phyloP scores from a whole-genome alignment of 352 stramenopile genomes.

The Globisporangium okanoganense region DNA sequence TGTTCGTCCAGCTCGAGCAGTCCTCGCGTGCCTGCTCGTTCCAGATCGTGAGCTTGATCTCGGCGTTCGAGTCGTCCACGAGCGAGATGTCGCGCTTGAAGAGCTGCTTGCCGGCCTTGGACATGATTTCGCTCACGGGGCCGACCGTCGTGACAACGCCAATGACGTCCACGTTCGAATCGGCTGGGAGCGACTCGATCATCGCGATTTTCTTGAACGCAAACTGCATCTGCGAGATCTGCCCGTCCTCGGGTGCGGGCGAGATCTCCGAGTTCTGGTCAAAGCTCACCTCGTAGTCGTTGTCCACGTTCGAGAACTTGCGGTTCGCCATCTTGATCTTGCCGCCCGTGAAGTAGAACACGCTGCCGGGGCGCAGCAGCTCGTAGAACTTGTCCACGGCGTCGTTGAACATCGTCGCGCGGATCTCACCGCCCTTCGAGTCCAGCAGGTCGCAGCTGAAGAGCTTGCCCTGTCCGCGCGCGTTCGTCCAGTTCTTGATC shows the following conservation, averaged over 20 bases:
- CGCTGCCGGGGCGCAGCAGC: slow-evolving; percentile 75
- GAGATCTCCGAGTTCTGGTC: slow-evolving; percentile 95
- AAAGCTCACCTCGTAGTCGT: slow-evolving; percentile 98
- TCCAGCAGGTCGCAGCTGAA: slow-evolving; percentile 97
- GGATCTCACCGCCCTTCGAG: slow-evolving; percentile 93
- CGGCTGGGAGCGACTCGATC: slow-evolving; percentile 85
- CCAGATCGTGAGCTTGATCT: slow-evolving; percentile 97
- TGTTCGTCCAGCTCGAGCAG: slow-evolving; percentile 83
- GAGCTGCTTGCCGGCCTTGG: slow-evolving; percentile 94
- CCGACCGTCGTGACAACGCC: slow-evolving; percentile 93
- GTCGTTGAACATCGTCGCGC: slow-evolving; percentile 99
- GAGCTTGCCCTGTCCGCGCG: slow-evolving; percentile 94
- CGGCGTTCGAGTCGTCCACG: slow-evolving; percentile 94
- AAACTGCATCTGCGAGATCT: slow-evolving; percentile 91
- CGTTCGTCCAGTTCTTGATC: slow-evolving; percentile 96
- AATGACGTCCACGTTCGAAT: slow-evolving; percentile 94
- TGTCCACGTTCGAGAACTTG: slow-evolving; percentile 96
- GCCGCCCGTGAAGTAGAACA: slow-evolving; percentile 95
- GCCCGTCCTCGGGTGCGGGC: slow-evolving; percentile 80
- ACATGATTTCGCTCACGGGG: slow-evolving; percentile 91
- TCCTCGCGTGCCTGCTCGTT: slow-evolving; percentile 87
- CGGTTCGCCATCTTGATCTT: slow-evolving; percentile 97
- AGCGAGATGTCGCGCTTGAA: slow-evolving; percentile 96
- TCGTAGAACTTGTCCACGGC: slow-evolving; percentile 97
- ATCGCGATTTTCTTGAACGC: slow-evolving; percentile 93